A percentile compares a stretch with the other conserved stretches of the same genome.
phyloP scores from a whole-genome alignment of 768 basidiomycete genomes.

The Candolleomyces efflorescens region DNA sequence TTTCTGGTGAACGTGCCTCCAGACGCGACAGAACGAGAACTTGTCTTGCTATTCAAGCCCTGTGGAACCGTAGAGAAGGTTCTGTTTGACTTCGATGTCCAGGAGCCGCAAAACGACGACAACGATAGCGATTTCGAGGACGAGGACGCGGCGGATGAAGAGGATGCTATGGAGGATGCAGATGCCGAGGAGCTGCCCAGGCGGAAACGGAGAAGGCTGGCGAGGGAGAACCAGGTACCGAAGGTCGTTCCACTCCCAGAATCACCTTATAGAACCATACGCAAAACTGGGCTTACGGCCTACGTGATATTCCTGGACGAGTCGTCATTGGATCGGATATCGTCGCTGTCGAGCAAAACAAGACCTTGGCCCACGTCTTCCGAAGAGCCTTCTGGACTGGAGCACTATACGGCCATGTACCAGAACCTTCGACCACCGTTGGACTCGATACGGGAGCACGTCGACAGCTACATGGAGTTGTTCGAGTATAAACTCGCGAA shows the following conservation, averaged over 20 bases:
- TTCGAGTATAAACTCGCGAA: slow-evolving; percentile 73
- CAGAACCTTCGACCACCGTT: slow-evolving; percentile 71
- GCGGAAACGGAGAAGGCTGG: slow-evolving; percentile 36
- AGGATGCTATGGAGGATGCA: slow-evolving; percentile 16
- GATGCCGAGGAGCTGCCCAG: not conserved
- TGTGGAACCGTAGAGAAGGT: slow-evolving; percentile 24
- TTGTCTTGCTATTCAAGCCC: slow-evolving; percentile 70
- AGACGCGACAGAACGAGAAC: slow-evolving; percentile 79
- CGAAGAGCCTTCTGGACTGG: slow-evolving; percentile 62
- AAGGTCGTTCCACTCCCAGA: slow-evolving; percentile 59
- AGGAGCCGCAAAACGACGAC: not conserved
- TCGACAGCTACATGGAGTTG: slow-evolving; percentile 70
- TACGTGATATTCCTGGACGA: slow-evolving; percentile 71
- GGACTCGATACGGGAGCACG: slow-evolving; percentile 68
- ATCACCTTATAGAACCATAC: slow-evolving; percentile 47
- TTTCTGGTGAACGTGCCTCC: slow-evolving; percentile 90
- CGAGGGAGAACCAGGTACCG: slow-evolving; percentile 36
- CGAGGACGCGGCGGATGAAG: slow-evolving; percentile 35
- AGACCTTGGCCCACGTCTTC: slow-evolving; percentile 59
- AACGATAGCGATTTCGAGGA: slow-evolving; percentile 6
- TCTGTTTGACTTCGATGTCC: slow-evolving; percentile 9
- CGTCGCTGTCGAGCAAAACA: slow-evolving; percentile 49
- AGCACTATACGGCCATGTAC: slow-evolving; percentile 67
- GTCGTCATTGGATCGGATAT: slow-evolving; percentile 64
- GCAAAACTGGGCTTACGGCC: slow-evolving; percentile 60